phyloP scores from a whole-genome alignment of 108 stramenopile genomes.

The Parmales sp. region DNA sequence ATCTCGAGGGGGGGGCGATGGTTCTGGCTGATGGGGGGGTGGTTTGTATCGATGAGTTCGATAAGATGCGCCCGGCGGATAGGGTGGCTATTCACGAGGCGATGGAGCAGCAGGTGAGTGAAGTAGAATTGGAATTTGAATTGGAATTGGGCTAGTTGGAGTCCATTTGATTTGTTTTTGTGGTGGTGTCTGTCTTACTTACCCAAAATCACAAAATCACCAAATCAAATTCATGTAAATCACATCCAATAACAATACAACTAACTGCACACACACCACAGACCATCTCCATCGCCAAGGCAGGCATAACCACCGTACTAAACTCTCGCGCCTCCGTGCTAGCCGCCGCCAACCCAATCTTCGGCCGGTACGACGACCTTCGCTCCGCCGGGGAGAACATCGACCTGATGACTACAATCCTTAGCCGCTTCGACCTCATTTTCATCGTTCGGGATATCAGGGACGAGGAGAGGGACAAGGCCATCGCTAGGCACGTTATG shows the following conservation, averaged over 20 bases:
- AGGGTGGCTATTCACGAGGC: constrained; percentile 98
- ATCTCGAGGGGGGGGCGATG: constrained; percentile 98
- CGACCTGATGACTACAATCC: constrained; percentile 94
- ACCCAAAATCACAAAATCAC: too few species aligned
- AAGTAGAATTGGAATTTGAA: too few species aligned
- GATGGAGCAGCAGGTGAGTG: constrained; percentile 99
- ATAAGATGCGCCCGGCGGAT: constrained; percentile 90
- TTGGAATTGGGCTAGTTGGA: too few species aligned
- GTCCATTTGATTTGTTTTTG: too few species aligned
- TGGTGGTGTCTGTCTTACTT: too few species aligned
- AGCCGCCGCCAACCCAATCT: constrained; percentile 98
- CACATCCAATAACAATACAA: too few species aligned
- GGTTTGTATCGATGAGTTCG: constrained; percentile 90
- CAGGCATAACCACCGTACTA: constrained; percentile 96
- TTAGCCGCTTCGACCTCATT: constrained; percentile 95
- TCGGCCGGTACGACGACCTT: constrained; percentile 94
- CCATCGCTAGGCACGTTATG: constrained; percentile 96
- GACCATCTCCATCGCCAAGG: constrained; percentile 97
- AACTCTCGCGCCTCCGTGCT: constrained; percentile 81
- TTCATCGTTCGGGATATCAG: constrained; percentile 94
- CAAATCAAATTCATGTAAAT: too few species aligned
- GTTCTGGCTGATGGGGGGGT: constrained; percentile 98
- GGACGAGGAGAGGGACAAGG: constrained; percentile 85
- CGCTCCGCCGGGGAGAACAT: constrained; percentile 93
- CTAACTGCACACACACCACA: too few species aligned